Evolutionary conservation across 1,284 basidiomycete species (phyloP), one percentile per base, ranked within the genome.

Genomic region (Austroboletus niveus): DNA sequence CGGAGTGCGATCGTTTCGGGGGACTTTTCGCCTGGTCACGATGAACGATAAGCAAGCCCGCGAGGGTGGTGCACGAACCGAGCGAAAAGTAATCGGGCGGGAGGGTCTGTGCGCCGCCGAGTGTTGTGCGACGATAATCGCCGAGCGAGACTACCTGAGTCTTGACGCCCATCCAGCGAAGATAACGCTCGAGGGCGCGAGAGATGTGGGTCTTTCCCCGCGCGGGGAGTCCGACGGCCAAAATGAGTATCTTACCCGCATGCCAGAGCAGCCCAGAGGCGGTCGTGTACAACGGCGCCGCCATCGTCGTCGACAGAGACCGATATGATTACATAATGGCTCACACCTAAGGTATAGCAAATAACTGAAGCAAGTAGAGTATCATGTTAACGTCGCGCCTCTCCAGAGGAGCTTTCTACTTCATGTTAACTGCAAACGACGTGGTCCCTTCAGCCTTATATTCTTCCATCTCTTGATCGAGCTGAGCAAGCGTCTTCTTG

Each of bases 151-250:
- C 88, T 45, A 98, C 96, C 53, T 89, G 83, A 0, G 93, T 96
- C 71, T 96, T 97, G 57, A 99, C 92, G 40, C 97, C 96, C 65
- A 95, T 90, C 97, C 97, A 99, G 64, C 93, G 82, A 1, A 99
- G 81, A 71, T 99, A 99, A 24, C 97, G 85, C 69, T 99, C 95
- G 30, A 99, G 81, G 17, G 96, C 88, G 48, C 96, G 84, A 1
- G 94, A 95, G 52, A 99, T 91, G 70, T 99, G 97, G 0, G 95
- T 98, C 74, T 98, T 98, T 43, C 95, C 95, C 48, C 95, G 82
- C 6, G 92, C 93, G 27, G 94, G 95, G 1, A 98, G 78, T 15
- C 94, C 95, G 55, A 98, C 89, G 12, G 94, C 92, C 52, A 94
- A 78, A 49, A 98, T 89, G 15, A 97, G 77, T 64, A 98, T 96